phyloP scores from a whole-genome alignment of 2,329 filamentous ascomycete genomes.

The Ascochyta pisi region DNA sequence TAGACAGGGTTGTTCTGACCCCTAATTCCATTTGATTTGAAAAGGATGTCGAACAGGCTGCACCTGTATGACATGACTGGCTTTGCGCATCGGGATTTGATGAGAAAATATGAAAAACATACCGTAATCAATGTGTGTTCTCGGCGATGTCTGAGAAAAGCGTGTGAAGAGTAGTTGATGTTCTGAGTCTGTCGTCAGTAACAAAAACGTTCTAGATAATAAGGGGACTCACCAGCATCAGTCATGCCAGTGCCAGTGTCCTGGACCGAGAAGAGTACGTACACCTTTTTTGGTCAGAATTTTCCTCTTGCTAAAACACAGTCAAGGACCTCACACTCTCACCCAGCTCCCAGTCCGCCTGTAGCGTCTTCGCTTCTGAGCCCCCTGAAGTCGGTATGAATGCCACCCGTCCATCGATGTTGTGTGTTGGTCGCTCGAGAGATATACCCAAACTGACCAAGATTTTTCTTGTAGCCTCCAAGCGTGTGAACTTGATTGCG shows the following conservation, averaged over 20 bases:
- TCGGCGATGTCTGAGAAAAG: constrained; percentile 42
- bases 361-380: constrained; percentile 23
- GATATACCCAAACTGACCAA: constrained; percentile 46
- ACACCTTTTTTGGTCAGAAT: constrained; percentile 35
- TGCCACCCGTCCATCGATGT: constrained; percentile 32
- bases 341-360: constrained; percentile 46
- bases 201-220: not conserved
- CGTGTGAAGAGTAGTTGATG: constrained; percentile 43
- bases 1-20: not conserved
- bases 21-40: not conserved
- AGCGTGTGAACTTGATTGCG: constrained; percentile 54
- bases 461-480: constrained; percentile 40
- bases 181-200: constrained; percentile 24
- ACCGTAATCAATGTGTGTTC: constrained; percentile 48
- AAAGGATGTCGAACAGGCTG: not conserved
- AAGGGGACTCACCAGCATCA: constrained; percentile 19
- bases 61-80: not conserved
- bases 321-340: constrained; percentile 9
- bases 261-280: constrained; percentile 46
- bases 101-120: not conserved
- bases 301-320: no score
- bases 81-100: not conserved
- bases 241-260: constrained; percentile 52
- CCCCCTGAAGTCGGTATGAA: constrained; percentile 21
- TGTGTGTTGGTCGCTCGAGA: constrained; percentile 39